Evolutionary conservation across 176 grass and related monocot species (phyloP).

Genomic region (Phyllostachys edulis): DNA sequence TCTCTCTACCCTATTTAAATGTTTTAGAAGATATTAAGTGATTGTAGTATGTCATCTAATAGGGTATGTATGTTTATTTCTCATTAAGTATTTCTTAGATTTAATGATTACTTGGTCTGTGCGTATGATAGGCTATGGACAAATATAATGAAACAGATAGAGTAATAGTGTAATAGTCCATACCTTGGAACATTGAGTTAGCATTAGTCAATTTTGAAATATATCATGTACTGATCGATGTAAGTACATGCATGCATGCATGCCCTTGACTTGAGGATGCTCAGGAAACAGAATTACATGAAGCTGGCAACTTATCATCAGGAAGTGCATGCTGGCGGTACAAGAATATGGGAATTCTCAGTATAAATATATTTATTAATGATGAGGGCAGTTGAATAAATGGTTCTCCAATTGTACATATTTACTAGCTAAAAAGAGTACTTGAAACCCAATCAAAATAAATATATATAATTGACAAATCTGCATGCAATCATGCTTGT

Average conservation of each 20-base stretch:
- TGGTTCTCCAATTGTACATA: not conserved
- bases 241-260: not conserved
- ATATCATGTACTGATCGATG: not conserved
- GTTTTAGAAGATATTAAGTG: too few species aligned
- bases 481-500: not conserved
- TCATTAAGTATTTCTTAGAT: too few species aligned
- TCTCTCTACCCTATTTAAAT: too few species aligned
- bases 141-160: too few species aligned
- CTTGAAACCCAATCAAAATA: not conserved
- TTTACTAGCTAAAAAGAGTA: not conserved
- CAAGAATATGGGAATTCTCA: not conserved
- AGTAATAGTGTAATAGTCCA: not conserved
- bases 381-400: not conserved
- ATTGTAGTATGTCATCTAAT: too few species aligned
- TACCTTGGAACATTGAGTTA: not conserved
- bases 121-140: too few species aligned
- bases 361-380: not conserved
- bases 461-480: not conserved
- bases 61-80: too few species aligned
- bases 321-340: not conserved
- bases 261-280: not conserved
- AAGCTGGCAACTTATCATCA: not conserved
- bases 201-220: constrained; percentile 14
- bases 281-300: not conserved
- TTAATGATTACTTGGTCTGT: too few species aligned